Percentiles rank a stretch among this genome's conserved stretches.
Evolutionary conservation across 352 stramenopile species (phyloP).

Genomic region (Globisporangium yorkense): DNA sequence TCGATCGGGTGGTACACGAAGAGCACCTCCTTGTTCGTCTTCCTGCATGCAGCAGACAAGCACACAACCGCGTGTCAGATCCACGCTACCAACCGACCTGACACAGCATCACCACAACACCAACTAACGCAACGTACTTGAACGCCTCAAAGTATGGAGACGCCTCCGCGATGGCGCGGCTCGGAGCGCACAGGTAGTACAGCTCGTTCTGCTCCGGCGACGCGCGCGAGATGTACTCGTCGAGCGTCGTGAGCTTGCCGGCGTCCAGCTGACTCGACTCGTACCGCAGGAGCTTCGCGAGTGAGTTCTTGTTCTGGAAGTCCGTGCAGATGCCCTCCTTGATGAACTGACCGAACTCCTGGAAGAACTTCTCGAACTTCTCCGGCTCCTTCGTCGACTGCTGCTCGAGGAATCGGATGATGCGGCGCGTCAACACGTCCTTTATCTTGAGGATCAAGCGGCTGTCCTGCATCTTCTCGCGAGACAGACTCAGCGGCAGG

Average conservation of each 20-base stretch:
- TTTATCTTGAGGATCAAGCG: conserved; percentile 95
- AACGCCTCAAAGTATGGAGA: conserved; percentile 99
- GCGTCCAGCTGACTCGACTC: conserved; percentile 93
- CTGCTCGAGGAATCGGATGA: conserved; percentile 88
- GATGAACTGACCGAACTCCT: conserved; percentile 97
- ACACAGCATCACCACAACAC: neutral
- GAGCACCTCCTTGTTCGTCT: conserved; percentile 93
- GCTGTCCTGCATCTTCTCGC: conserved; percentile 99
- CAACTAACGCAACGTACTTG: conserved; percentile 67
- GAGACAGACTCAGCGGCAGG: conserved; percentile 97
- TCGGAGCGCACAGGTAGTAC: conserved; percentile 98
- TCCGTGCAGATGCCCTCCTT: conserved; percentile 98
- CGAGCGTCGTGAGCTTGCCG: conserved; percentile 93
- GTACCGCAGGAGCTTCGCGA: conserved; percentile 98
- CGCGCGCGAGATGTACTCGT: conserved; percentile 98
- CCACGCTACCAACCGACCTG: neutral
- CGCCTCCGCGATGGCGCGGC: conserved; percentile 90
- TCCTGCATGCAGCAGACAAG: conserved; percentile 22
- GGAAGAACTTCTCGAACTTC: conserved; percentile 98
- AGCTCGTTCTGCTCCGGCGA: conserved; percentile 97
- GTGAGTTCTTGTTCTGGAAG: conserved; percentile 81
- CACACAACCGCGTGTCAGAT: neutral
- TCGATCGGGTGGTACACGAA: conserved; percentile 99
- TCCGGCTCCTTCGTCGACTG: conserved; percentile 91
- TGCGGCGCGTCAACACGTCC: conserved; percentile 92